Conservation (phyloP, 805 yeast species). For the Maudiozyma barnettii region DNA sequence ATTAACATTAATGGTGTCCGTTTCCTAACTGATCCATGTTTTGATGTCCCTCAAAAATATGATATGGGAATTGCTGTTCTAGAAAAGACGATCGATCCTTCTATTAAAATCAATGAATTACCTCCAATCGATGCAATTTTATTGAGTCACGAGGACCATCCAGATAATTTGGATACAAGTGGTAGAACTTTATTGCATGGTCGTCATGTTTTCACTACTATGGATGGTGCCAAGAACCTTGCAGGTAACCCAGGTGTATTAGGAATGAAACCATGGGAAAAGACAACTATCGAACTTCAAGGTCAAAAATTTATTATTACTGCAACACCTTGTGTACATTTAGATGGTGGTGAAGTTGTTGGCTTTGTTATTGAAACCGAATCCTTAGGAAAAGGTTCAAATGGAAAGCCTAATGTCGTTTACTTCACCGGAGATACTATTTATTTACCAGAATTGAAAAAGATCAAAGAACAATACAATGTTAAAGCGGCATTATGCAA, state of each 20-base stretch:
- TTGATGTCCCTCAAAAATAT: background rate
- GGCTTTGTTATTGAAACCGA: background rate
- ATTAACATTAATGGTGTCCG: slow-evolving; percentile 1
- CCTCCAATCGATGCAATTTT: slow-evolving; percentile 1
- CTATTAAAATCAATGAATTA: background rate
- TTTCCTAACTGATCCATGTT: slow-evolving; percentile 1
- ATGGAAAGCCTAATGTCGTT: background rate
- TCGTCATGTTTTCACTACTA: slow-evolving; percentile 1
- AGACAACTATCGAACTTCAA: background rate
- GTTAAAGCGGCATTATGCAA: background rate
- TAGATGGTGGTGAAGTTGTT: background rate
- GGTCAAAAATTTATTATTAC: slow-evolving; percentile 1
- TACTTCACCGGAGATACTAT: background rate
- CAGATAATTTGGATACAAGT: background rate
- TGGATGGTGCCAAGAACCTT: background rate
- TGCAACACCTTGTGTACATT: slow-evolving; percentile 1
- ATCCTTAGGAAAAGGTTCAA: background rate
- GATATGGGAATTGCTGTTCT: slow-evolving; percentile 1
- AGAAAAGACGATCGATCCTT: background rate
- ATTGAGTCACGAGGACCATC: slow-evolving; percentile 2
- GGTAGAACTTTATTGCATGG: slow-evolving; percentile 2
- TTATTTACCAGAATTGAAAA: slow-evolving; percentile 1
- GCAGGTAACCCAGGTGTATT: background rate
- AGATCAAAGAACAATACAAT: background rate
- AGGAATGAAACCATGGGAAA: background rate